Evolutionary conservation across 148 eudicot species (phyloP).

Genomic region (Amaranthus palmeri): DNA sequence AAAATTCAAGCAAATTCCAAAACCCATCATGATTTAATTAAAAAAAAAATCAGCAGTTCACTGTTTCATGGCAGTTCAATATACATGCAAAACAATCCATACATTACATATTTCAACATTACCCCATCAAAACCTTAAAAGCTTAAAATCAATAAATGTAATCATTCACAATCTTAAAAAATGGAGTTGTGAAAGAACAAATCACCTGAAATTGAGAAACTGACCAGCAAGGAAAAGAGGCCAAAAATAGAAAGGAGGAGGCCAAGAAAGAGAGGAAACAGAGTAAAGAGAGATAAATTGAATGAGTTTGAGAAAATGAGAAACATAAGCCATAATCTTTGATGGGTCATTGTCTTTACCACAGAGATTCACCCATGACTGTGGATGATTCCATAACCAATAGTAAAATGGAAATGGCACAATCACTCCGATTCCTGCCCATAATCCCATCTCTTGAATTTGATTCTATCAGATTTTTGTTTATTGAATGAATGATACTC

Average conservation of each 20-base stretch:
- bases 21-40: background rate
- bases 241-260: conserved; percentile 89
- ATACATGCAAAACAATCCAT: background rate
- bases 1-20: too few relatives aligned
- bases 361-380: conserved; percentile 75
- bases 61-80: background rate
- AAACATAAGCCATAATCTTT: conserved; percentile 60
- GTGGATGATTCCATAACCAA: conserved; percentile 72
- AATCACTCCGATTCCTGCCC: conserved; percentile 62
- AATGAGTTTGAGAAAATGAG: conserved; percentile 69
- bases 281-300: conserved; percentile 73
- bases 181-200: background rate
- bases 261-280: conserved; percentile 72
- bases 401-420: conserved; percentile 83
- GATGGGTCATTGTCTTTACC: conserved; percentile 68
- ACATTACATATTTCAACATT: background rate
- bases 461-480: background rate
- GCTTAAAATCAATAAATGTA: background rate
- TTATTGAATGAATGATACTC: background rate
- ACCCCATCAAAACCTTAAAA: background rate
- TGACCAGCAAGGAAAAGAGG: conserved; percentile 84
- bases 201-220: conserved; percentile 87
- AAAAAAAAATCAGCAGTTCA: background rate
- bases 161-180: background rate
- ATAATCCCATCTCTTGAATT: conserved; percentile 42